A percentile compares a stretch with the other conserved stretches of the same genome.
These are phyloP conservation scores for Clonostachys chloroleuca DNA, from an alignment of 2,329 filamentous ascomycete species.

Conservation along the genomic window DNA sequence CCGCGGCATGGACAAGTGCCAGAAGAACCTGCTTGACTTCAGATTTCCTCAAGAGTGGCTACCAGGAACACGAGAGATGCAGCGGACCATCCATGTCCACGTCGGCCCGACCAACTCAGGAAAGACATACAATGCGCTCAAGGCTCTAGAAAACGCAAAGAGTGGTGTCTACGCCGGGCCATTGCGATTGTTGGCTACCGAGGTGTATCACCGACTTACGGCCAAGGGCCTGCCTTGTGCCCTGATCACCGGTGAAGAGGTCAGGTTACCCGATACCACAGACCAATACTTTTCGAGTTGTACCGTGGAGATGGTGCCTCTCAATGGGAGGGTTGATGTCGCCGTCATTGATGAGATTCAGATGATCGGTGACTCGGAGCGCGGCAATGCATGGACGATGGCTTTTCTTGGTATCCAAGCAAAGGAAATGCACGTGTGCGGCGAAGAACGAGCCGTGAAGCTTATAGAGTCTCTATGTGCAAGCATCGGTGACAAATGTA, in stretches of 20 bases:
- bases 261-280: slow-evolving; percentile 59
- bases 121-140: slow-evolving; percentile 92
- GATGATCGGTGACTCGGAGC: slow-evolving; percentile 78
- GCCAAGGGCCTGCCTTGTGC: slow-evolving; percentile 74
- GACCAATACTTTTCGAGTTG: slow-evolving; percentile 69
- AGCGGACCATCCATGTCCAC: slow-evolving; percentile 84
- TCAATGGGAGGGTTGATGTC: slow-evolving; percentile 65
- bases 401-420: slow-evolving; percentile 84
- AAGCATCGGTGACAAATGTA: slow-evolving; percentile 74
- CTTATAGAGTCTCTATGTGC: slow-evolving; percentile 75
- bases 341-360: slow-evolving; percentile 98
- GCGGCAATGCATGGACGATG: slow-evolving; percentile 93
- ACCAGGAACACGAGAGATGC: slow-evolving; percentile 73
- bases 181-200: slow-evolving; percentile 81
- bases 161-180: slow-evolving; percentile 88
- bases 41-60: slow-evolving; percentile 93
- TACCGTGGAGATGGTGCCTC: slow-evolving; percentile 82
- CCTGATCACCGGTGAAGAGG: slow-evolving; percentile 87
- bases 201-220: slow-evolving; percentile 85
- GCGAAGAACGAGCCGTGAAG: slow-evolving; percentile 77
- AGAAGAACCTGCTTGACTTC: slow-evolving; percentile 70
- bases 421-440: slow-evolving; percentile 88
- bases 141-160: slow-evolving; percentile 72
- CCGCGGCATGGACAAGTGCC: slow-evolving; percentile 48
- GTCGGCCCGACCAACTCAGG: slow-evolving; percentile 97